A percentile compares a stretch with the other conserved stretches of the same genome.
Evolutionary conservation across 2,329 filamentous ascomycete species (phyloP).

Genomic region (Allantophomopsis cytisporea): DNA sequence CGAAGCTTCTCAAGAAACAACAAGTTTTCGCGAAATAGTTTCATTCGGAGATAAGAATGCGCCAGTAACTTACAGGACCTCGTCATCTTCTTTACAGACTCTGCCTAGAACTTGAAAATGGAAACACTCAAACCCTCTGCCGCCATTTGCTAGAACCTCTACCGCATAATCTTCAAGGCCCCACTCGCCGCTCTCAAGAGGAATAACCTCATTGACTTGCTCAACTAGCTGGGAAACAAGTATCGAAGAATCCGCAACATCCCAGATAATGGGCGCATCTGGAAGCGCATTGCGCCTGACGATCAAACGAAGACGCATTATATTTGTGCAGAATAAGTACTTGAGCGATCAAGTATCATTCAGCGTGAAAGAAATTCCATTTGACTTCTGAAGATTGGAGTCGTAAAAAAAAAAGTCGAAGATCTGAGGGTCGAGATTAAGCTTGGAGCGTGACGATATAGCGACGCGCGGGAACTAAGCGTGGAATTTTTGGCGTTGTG

Average conservation of each 20-base stretch:
- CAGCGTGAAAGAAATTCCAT: too few relatives aligned
- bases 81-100: conserved; percentile 70
- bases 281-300: conserved; percentile 65
- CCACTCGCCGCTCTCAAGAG: conserved; percentile 70
- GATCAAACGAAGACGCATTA: conserved; percentile 59
- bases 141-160: conserved; percentile 44
- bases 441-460: too few relatives aligned
- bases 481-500: too few relatives aligned
- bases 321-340: neutral
- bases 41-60: neutral
- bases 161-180: conserved; percentile 84
- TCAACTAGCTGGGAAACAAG: conserved; percentile 68
- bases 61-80: conserved; percentile 52
- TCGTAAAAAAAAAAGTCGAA: neutral
- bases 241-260: conserved; percentile 41
- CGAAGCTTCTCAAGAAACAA: neutral
- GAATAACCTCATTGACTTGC: conserved; percentile 66
- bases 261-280: conserved; percentile 59
- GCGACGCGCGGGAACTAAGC: too few relatives aligned
- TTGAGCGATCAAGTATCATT: too few relatives aligned
- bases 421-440: neutral
- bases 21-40: neutral
- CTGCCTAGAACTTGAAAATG: conserved; percentile 65
- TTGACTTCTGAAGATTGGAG: too few relatives aligned
- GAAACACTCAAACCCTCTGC: conserved; percentile 67